Evolutionary conservation across 129 eudicot genomes (phyloP).

Genomic region (Solidago caesia): DNA sequence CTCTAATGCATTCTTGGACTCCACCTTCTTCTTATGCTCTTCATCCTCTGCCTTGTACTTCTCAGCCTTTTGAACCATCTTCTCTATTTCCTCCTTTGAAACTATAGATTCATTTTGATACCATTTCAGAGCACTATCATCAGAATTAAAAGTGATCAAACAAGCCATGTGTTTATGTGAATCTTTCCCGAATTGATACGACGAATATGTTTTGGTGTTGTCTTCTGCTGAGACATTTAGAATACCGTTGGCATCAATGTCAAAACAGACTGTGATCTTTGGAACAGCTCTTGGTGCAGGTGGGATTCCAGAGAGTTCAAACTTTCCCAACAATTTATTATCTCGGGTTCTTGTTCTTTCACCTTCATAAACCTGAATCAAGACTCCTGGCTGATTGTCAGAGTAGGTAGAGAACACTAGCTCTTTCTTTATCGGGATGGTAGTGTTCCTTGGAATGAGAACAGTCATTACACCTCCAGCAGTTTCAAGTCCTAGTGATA

Average conservation of each 20-base stretch:
- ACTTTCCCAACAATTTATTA: neutral
- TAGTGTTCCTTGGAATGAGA: constrained; percentile 46
- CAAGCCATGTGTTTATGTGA: no score
- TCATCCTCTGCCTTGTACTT: constrained; percentile 6
- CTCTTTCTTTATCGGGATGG: constrained; percentile 50
- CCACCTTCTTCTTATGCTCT: neutral
- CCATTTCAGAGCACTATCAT: no score
- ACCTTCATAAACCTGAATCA: neutral
- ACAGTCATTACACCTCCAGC: constrained; percentile 62
- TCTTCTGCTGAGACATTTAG: neutral
- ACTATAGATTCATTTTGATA: neutral
- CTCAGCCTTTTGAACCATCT: neutral
- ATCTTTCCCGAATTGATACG: no score
- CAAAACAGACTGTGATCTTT: neutral
- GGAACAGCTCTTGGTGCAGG: neutral
- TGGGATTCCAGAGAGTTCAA: neutral
- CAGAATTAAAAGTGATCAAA: no score
- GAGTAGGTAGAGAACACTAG: constrained; percentile 56
- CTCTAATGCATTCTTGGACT: constrained; percentile 1
- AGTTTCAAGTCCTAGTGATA: constrained; percentile 46
- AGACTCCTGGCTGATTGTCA: neutral
- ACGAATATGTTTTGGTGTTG: neutral
- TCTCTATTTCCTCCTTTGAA: neutral
- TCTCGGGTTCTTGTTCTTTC: neutral
- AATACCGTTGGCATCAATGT: constrained; percentile 1